A percentile compares a stretch with the other conserved stretches of the same genome.
Conservation (phyloP, 2,329 filamentous ascomycete genomes). For the Alternaria rosae region DNA sequence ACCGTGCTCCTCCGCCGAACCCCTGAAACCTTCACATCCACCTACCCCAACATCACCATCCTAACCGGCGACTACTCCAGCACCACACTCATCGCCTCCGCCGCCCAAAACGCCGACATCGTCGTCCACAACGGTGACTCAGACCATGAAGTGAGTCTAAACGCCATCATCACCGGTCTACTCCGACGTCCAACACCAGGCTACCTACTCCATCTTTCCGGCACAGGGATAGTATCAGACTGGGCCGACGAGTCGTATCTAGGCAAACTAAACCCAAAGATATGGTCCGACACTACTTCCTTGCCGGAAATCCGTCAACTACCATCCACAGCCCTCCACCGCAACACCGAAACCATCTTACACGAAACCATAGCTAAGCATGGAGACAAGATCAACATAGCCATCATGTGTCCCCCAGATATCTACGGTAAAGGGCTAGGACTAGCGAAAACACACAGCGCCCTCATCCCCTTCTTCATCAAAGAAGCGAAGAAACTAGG, state of each 20-base stretch:
- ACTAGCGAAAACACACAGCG: constrained; percentile 54
- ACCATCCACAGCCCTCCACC: constrained; percentile 66
- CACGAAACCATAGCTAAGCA: constrained; percentile 54
- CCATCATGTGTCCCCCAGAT: constrained; percentile 68
- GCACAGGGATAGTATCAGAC: constrained; percentile 62
- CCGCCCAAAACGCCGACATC: constrained; percentile 59
- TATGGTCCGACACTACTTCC: constrained; percentile 64
- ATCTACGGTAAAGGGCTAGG: constrained; percentile 69
- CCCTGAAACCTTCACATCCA: constrained; percentile 32
- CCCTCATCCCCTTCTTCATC: constrained; percentile 53
- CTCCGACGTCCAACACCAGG: constrained; percentile 53
- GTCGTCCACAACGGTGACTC: constrained; percentile 52
- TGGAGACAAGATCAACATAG: constrained; percentile 51
- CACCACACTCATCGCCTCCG: constrained; percentile 53
- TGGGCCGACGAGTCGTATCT: constrained; percentile 46
- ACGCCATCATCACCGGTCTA: constrained; percentile 61
- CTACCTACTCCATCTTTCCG: constrained; percentile 62
- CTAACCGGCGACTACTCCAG: constrained; percentile 60
- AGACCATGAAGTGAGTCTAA: constrained; percentile 41
- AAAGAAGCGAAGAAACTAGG: constrained; percentile 47
- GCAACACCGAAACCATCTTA: constrained; percentile 73
- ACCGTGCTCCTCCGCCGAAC: constrained; percentile 55
- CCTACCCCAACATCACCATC: constrained; percentile 55
- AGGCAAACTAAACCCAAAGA: constrained; percentile 42
- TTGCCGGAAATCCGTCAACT: constrained; percentile 62